Evolutionary conservation across 345 rosid species (phyloP).

Genomic region (Murraya paniculata): DNA sequence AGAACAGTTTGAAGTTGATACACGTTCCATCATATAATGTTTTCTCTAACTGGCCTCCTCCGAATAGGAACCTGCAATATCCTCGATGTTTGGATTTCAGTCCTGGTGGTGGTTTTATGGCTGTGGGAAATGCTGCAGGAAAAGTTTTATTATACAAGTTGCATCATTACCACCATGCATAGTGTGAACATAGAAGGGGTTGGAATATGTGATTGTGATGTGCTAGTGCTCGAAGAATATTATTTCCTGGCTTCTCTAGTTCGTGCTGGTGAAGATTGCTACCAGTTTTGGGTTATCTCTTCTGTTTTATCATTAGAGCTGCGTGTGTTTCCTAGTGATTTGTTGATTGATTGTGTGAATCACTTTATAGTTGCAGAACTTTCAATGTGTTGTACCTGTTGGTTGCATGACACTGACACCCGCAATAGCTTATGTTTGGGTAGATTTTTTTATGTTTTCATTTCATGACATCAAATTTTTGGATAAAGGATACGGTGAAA

Average conservation of each 20-base stretch:
- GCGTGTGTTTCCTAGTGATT: not conserved
- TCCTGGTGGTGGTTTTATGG: slow-evolving; percentile 94
- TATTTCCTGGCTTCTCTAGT: not conserved
- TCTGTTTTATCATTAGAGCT: not conserved
- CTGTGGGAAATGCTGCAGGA: slow-evolving; percentile 81
- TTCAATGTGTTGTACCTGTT: not conserved
- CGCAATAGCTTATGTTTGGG: not conserved
- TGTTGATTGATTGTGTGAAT: not conserved
- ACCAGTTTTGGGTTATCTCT: not conserved
- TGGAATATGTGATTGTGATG: not conserved
- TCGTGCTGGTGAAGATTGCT: not conserved
- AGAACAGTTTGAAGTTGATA: slow-evolving; percentile 58
- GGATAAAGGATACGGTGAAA: not conserved
- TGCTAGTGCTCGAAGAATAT: not conserved
- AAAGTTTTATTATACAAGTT: slow-evolving; percentile 81
- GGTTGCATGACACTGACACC: not conserved
- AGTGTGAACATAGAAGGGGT: not conserved
- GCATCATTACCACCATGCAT: slow-evolving; percentile 83
- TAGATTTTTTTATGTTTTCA: not conserved
- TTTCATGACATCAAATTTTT: not conserved
- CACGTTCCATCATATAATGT: slow-evolving; percentile 38
- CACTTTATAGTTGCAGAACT: not conserved
- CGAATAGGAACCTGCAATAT: slow-evolving; percentile 48
- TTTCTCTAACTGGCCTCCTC: slow-evolving; percentile 82
- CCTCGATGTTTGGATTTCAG: slow-evolving; percentile 92